Conservation (phyloP, 2,329 filamentous ascomycete species). For the Paramyrothecium sp. region DNA sequence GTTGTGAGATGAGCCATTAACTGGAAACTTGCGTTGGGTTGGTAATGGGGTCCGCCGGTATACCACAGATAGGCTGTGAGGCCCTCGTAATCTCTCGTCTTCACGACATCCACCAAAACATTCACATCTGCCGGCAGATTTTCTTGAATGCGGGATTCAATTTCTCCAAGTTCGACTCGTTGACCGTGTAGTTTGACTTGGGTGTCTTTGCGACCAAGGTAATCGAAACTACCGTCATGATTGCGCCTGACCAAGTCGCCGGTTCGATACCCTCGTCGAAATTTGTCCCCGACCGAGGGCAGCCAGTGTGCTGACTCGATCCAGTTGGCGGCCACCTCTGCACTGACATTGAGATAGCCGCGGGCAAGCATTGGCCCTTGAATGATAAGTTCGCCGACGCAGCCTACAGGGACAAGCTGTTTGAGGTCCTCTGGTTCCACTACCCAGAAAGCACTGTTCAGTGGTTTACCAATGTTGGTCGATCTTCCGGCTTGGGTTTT, state of each 20-base stretch:
- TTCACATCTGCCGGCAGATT: neutral
- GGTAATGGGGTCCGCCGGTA: neutral
- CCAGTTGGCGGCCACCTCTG: neutral
- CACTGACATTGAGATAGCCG: slow-evolving; percentile 5
- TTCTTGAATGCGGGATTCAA: slow-evolving; percentile 7
- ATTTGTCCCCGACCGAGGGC: neutral
- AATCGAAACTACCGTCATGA: slow-evolving; percentile 12
- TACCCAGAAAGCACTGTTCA: slow-evolving; percentile 4
- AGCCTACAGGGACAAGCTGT: slow-evolving; percentile 3
- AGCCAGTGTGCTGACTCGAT: neutral
- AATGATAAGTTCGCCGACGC: slow-evolving; percentile 9
- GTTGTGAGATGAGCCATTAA: neutral
- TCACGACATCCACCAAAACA: neutral
- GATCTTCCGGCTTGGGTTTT: neutral
- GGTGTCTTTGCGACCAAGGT: slow-evolving; percentile 1
- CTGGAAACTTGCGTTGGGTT: neutral
- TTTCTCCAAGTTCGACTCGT: slow-evolving; percentile 14
- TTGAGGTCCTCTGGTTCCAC: slow-evolving; percentile 1
- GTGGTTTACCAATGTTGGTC: slow-evolving; percentile 1
- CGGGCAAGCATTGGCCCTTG: slow-evolving; percentile 8
- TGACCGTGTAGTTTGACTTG: slow-evolving; percentile 16
- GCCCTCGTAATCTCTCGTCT: neutral
- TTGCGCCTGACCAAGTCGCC: slow-evolving; percentile 13
- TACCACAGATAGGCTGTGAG: neutral
- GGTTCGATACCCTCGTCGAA: slow-evolving; percentile 8